A percentile compares a stretch with the other conserved stretches of the same genome.
phyloP scores from a whole-genome alignment of 306 rosid species.

The Crotalaria pallida region DNA sequence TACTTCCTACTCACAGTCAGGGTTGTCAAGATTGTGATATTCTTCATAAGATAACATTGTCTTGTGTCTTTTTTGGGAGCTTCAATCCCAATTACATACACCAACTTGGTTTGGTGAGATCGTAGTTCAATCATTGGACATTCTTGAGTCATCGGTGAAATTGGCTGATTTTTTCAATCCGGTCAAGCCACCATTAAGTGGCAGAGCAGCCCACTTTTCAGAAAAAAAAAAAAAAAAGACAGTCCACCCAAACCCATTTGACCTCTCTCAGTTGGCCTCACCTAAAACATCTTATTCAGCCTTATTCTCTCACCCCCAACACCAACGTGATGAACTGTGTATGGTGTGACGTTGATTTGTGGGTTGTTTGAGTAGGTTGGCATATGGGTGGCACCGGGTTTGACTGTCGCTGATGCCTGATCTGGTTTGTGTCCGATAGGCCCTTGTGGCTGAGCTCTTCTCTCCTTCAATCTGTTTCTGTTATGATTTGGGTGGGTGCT shows the following conservation, averaged over 20 bases:
- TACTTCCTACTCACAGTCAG: background rate
- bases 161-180: background rate
- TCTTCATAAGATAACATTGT: background rate
- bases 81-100: background rate
- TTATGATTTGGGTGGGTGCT: background rate
- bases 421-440: background rate
- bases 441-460: background rate
- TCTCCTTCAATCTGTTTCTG: background rate
- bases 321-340: background rate
- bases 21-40: background rate
- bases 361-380: background rate
- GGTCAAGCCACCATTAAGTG: background rate
- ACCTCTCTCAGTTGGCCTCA: background rate
- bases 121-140: background rate
- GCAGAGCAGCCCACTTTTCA: background rate
- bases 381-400: too few species aligned
- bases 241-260: background rate
- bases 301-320: background rate
- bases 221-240: background rate
- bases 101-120: background rate
- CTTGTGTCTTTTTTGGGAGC: background rate
- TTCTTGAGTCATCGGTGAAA: background rate
- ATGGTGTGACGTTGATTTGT: background rate
- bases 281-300: background rate
- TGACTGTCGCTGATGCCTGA: background rate